Percentiles rank a stretch among this genome's conserved stretches.
Evolutionary conservation across 306 rosid species (phyloP).

Genomic region (Purshia tridentata): DNA sequence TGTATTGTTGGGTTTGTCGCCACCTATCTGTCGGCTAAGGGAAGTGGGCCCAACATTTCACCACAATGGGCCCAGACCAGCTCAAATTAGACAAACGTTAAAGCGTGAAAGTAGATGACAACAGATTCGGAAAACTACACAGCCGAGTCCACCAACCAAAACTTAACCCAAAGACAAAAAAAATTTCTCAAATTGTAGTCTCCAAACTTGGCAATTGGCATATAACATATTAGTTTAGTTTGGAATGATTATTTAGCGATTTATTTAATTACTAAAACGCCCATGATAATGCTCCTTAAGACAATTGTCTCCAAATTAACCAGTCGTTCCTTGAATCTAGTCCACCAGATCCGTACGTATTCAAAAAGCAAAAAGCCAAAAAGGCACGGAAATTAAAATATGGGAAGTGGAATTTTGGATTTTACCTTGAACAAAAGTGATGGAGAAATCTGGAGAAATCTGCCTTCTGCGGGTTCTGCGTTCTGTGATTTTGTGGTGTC

Average conservation of each 20-base stretch:
- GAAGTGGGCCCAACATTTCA: neutral
- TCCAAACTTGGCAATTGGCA: neutral
- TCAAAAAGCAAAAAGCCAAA: neutral
- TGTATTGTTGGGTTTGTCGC: slow-evolving; percentile 1
- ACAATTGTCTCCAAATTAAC: neutral
- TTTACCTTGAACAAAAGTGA: neutral
- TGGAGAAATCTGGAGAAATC: neutral
- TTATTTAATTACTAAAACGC: neutral
- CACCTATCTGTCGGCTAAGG: slow-evolving; percentile 15
- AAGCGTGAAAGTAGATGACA: neutral
- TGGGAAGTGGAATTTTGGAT: neutral
- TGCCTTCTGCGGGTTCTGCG: neutral
- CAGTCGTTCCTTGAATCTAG: neutral
- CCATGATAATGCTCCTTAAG: neutral
- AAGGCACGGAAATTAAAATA: neutral
- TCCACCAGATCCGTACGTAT: slow-evolving; percentile 14
- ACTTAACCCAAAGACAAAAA: neutral
- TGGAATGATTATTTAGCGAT: neutral
- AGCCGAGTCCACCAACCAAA: neutral
- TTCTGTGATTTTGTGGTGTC: neutral
- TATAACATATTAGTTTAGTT: neutral
- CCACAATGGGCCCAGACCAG: slow-evolving; percentile 8
- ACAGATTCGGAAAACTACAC: neutral
- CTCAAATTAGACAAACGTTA: neutral
- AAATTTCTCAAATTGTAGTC: neutral